Percentiles rank a stretch among this genome's conserved stretches.
Evolutionary conservation across 352 stramenopile species (phyloP).

Genomic region (Pythium folliculosum): DNA sequence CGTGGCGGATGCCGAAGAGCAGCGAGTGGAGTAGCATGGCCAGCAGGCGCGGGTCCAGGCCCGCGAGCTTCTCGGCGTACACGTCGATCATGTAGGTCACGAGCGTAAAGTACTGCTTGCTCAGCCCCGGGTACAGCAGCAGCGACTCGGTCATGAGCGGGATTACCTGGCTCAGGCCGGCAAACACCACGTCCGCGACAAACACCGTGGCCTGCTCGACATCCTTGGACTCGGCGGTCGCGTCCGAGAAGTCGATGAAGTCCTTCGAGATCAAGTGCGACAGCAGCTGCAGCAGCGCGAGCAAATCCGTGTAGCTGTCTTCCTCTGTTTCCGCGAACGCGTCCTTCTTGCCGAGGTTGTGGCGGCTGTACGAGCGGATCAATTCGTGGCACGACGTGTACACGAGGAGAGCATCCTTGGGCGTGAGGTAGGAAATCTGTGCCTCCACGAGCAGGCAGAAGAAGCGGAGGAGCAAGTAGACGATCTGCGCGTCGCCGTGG

Average conservation of each 20-base stretch:
- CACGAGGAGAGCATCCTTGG: conserved; percentile 67
- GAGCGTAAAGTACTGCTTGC: conserved; percentile 89
- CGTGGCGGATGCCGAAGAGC: conserved; percentile 73
- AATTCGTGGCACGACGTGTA: conserved; percentile 75
- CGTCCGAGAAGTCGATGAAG: conserved; percentile 86
- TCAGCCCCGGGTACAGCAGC: conserved; percentile 83
- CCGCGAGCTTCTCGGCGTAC: conserved; percentile 77
- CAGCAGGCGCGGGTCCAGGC: conserved; percentile 65
- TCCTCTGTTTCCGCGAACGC: conserved; percentile 69
- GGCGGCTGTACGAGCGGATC: conserved; percentile 62
- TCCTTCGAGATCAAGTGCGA: conserved; percentile 82
- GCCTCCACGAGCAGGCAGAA: conserved; percentile 81
- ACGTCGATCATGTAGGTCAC: conserved; percentile 88
- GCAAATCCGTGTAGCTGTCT: conserved; percentile 72
- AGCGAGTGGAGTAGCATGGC: conserved; percentile 75
- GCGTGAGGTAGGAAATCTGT: conserved; percentile 75
- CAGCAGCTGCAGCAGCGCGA: conserved; percentile 76
- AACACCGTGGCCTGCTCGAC: conserved; percentile 61
- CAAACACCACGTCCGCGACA: conserved; percentile 89
- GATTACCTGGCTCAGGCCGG: conserved; percentile 83
- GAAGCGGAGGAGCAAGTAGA: conserved; percentile 74
- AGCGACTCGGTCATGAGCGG: conserved; percentile 90
- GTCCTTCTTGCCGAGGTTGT: conserved; percentile 74
- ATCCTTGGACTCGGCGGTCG: conserved; percentile 56
- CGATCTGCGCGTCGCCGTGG: conserved; percentile 69